Base-by-base conservation (phyloP, 257 asterid genomes). In the Petrea volubilis region DNA sequence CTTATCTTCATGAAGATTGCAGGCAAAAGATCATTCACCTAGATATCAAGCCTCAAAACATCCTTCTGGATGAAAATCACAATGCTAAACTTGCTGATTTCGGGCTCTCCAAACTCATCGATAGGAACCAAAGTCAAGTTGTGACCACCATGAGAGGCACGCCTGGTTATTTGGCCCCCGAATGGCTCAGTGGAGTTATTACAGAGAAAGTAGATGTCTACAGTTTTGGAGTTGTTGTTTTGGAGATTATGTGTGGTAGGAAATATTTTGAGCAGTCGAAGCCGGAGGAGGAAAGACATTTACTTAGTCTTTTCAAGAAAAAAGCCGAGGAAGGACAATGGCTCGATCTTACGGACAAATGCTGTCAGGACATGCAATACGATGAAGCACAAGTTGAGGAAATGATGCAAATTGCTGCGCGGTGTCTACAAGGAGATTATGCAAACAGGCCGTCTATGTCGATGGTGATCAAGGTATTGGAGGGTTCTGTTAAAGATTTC, bases 1-100 rank as follows among this genome's bases (percentile, higher is more conserved):
- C 78, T 47, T 80, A 80, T 70, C 80, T 80, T 41, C 84, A 80
- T 33, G 79, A 80, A 67, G 84, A 80, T 2, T 80, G 84, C 56
- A 52, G 76, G 51, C 76, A 75, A 36, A 80, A 67, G 41, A 80
- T 80, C 14, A 65, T 80, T 46, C 84, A 80, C 74, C 24, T 80
- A 18, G 81, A 80, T 73, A 75, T 75, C 46, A 74, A 74, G 58
- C 77, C 82, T 36, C 77, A 74, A 27, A 78, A 73, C 79, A 68
- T 74, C 36, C 83, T 74, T 12, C 56, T 74, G 5, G 84, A 75
- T 36, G 78, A 79, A 14, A 58, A 46, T 27, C 71, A 4, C 69
- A 80, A 68, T 0, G 79, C 84, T 0, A 64, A 80, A 25, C 40
- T 80, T 11, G 67, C 77, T 31, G 77, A 80, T 50, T 79, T 79